phyloP scores from a whole-genome alignment of 345 rosid genomes.

The Balakata baccata region DNA sequence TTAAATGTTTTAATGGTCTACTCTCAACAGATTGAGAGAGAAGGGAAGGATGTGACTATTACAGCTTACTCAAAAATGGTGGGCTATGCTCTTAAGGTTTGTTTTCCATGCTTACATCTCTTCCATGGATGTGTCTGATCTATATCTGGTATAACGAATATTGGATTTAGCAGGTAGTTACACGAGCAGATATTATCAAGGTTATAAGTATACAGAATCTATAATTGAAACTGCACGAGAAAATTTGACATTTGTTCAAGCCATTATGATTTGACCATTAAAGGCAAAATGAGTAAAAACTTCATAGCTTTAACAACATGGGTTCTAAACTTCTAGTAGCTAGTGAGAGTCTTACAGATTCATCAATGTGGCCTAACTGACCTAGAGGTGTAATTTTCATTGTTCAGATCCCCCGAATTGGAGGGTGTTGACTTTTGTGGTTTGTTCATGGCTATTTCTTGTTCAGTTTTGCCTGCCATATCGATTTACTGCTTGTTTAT shows the following conservation, averaged over 20 bases:
- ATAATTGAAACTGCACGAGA: background rate
- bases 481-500: background rate
- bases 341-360: background rate
- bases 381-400: background rate
- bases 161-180: conserved; percentile 5
- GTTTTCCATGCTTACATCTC: conserved; percentile 13
- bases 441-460: background rate
- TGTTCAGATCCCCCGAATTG: background rate
- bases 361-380: background rate
- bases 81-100: conserved; percentile 75
- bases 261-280: background rate
- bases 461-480: background rate
- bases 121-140: background rate
- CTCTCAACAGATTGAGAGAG: conserved; percentile 66
- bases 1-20: conserved; percentile 10
- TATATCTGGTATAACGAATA: background rate
- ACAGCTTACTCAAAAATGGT: conserved; percentile 85
- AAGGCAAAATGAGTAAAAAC: background rate
- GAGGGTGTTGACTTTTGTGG: background rate
- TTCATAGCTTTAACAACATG: background rate
- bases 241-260: background rate
- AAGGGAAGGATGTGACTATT: conserved; percentile 90
- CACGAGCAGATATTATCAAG: background rate
- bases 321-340: background rate
- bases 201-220: background rate